A percentile compares a stretch with the other conserved stretches of the same genome.
phyloP scores from a whole-genome alignment of 441 rosid genomes.

The Pelargonium myrrhifolium region DNA sequence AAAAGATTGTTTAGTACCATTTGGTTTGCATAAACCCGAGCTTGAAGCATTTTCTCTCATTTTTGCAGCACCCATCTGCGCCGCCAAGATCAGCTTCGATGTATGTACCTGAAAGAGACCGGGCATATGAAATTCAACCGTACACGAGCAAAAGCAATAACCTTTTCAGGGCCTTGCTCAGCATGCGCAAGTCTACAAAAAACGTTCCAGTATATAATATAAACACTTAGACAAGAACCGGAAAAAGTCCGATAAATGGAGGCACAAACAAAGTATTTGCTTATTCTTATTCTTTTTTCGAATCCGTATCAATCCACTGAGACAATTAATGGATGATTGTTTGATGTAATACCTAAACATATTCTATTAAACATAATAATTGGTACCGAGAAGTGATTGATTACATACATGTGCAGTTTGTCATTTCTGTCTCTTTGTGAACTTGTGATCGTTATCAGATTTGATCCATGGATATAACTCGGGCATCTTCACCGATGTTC shows the following conservation, averaged over 20 bases:
- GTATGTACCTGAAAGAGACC: conserved; percentile 34
- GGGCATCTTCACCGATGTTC: background rate
- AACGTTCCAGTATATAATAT: conserved; percentile 28
- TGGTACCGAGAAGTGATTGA: background rate
- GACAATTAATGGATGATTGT: background rate
- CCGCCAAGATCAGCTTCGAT: conserved; percentile 46
- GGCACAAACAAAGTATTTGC: background rate
- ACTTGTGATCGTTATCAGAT: background rate
- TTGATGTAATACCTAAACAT: background rate
- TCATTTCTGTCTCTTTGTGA: background rate
- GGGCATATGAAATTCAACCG: conserved; percentile 29
- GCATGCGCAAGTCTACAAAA: conserved; percentile 55
- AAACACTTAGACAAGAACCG: background rate
- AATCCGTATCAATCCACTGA: background rate
- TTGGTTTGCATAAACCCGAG: background rate
- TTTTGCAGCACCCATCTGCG: conserved; percentile 38
- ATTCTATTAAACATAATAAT: too few species aligned
- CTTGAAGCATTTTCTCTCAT: conserved; percentile 2
- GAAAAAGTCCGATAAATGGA: background rate
- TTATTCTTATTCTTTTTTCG: background rate
- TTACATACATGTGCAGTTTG: background rate
- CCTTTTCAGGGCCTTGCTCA: conserved; percentile 58
- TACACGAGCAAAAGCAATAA: conserved; percentile 49
- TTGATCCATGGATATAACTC: background rate
- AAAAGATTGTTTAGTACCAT: background rate